Conservation (phyloP, 2,329 filamentous ascomycete genomes). For the Hypoxylon sp. region DNA sequence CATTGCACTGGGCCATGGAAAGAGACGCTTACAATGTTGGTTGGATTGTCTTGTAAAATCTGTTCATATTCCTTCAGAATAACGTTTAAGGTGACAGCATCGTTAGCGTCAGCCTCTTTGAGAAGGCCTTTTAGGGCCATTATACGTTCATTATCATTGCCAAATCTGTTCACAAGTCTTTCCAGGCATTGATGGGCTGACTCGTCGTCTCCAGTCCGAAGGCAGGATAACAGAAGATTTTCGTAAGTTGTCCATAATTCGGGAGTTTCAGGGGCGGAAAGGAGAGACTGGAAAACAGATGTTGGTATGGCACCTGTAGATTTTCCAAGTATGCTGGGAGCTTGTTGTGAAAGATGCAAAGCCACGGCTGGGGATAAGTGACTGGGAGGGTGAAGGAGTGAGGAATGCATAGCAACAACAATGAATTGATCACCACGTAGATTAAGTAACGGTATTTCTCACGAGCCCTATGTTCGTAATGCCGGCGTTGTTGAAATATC, state of each 20-base stretch:
- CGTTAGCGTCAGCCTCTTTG: slow-evolving; percentile 83
- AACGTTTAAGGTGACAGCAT: slow-evolving; percentile 74
- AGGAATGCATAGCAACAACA: slow-evolving; percentile 49
- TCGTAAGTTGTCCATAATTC: slow-evolving; percentile 90
- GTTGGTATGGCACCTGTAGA: slow-evolving; percentile 69
- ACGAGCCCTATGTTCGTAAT: background rate
- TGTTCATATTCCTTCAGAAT: slow-evolving; percentile 85
- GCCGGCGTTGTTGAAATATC: background rate
- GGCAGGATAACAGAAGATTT: slow-evolving; percentile 86
- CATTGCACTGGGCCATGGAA: slow-evolving; percentile 5
- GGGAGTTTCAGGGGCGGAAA: slow-evolving; percentile 75
- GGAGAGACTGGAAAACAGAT: slow-evolving; percentile 68
- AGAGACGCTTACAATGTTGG: slow-evolving; percentile 78
- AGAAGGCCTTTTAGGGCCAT: slow-evolving; percentile 87
- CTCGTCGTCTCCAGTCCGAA: slow-evolving; percentile 86
- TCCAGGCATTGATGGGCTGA: slow-evolving; percentile 83
- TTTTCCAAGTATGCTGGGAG: slow-evolving; percentile 69
- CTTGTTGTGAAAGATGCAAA: slow-evolving; percentile 72
- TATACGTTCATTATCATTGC: slow-evolving; percentile 85
- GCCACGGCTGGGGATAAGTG: slow-evolving; percentile 70
- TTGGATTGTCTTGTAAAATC: slow-evolving; percentile 79
- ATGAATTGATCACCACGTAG: slow-evolving; percentile 4
- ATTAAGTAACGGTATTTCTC: background rate
- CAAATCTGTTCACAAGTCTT: slow-evolving; percentile 84
- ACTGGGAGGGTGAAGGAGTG: slow-evolving; percentile 70